Percentiles rank a stretch among this genome's conserved stretches.
Evolutionary conservation across 306 rosid genomes (phyloP).

Genomic region (Cajanus cajan): DNA sequence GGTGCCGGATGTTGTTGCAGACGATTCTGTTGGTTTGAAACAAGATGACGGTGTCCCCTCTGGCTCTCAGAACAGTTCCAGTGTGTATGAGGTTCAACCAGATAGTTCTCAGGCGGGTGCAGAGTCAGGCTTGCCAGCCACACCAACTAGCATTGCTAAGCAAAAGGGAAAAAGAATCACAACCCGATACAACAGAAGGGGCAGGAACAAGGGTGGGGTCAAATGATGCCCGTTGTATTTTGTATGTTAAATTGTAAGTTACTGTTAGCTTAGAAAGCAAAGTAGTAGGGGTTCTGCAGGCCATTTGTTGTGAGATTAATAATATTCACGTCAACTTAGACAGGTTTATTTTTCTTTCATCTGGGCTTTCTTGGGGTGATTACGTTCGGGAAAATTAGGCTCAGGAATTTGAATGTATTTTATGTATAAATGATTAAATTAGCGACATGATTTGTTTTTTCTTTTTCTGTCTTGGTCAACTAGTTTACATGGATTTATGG

Average conservation of each 20-base stretch:
- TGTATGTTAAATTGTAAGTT: constrained; percentile 40
- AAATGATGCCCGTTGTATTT: constrained; percentile 40
- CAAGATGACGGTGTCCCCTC: constrained; percentile 38
- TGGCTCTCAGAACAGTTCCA: constrained; percentile 58
- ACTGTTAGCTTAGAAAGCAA: constrained; percentile 35
- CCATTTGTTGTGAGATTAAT: constrained; percentile 42
- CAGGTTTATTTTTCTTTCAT: constrained; percentile 16
- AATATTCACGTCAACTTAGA: constrained; percentile 31
- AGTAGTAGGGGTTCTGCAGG: constrained; percentile 38
- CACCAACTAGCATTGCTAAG: constrained; percentile 33
- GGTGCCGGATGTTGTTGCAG: constrained; percentile 42
- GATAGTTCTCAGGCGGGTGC: constrained; percentile 40
- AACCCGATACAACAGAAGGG: constrained; percentile 53
- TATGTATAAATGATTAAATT: constrained; percentile 36
- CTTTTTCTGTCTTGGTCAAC: not conserved
- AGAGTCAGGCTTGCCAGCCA: constrained; percentile 29
- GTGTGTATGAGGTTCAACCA: constrained; percentile 42
- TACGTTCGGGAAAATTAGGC: not conserved
- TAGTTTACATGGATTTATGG: not conserved
- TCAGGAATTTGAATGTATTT: constrained; percentile 34
- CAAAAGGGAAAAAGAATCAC: constrained; percentile 45
- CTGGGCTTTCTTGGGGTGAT: not conserved
- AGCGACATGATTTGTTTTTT: not conserved
- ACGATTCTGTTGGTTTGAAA: constrained; percentile 22
- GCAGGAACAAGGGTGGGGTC: constrained; percentile 39